These are phyloP conservation scores for Nadsonia commutata DNA, from an alignment of 1,139 yeast species.

Conservation along the genomic window DNA sequence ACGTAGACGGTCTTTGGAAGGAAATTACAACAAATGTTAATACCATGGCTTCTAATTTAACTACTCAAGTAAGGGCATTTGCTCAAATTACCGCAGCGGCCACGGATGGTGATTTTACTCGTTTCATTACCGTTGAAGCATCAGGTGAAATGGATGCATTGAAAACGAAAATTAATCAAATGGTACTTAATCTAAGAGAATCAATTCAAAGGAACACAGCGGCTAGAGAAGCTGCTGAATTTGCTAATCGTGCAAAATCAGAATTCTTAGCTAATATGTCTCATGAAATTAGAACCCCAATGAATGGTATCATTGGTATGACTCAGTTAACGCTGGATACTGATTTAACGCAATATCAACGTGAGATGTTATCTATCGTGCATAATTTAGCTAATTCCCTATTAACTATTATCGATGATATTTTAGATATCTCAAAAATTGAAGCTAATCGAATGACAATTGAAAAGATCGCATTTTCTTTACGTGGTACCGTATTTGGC, in stretches of 20 bases:
- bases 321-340: conserved; percentile 79
- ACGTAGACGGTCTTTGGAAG: conserved; percentile 85
- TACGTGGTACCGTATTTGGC: conserved; percentile 77
- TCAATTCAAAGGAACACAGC: conserved; percentile 84
- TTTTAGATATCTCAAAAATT: conserved; percentile 78
- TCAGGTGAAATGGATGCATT: conserved; percentile 90
- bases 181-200: conserved; percentile 78
- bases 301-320: conserved; percentile 89
- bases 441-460: conserved; percentile 89
- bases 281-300: conserved; percentile 83
- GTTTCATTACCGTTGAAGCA: conserved; percentile 83
- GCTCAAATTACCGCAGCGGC: conserved; percentile 92
- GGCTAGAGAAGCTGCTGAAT: conserved; percentile 86
- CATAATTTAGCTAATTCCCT: conserved; percentile 74
- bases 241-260: conserved; percentile 81
- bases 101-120: conserved; percentile 82
- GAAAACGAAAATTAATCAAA: conserved; percentile 79
- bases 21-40: conserved; percentile 87
- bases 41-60: conserved; percentile 82
- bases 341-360: conserved; percentile 72
- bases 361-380: conserved; percentile 80
- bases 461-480: conserved; percentile 72
- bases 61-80: conserved; percentile 85
- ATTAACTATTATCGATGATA: conserved; percentile 75
- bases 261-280: conserved; percentile 86